Base-by-base conservation (phyloP, 2,329 filamentous ascomycete genomes). In the Beauveria pseudobassiana region DNA sequence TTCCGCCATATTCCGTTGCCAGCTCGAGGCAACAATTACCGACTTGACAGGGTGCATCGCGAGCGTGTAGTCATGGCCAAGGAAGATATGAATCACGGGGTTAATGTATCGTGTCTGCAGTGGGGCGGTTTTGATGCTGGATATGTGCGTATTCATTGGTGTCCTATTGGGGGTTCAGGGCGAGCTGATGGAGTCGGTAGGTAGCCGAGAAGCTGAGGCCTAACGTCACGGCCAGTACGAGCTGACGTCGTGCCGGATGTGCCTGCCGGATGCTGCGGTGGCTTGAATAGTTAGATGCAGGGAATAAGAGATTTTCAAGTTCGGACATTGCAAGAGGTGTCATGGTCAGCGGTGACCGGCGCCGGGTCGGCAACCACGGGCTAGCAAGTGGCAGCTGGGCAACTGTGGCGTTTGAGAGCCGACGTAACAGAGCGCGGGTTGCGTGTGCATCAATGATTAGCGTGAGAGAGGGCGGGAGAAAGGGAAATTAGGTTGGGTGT, bases 361-460 rank as follows among this genome's bases (percentile, higher is more conserved):
- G 24, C 56, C 56, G 56, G 9, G 34, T 59, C 56, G 56, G 56
- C 56, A 59, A n/a, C 56, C 56, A 59, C 46, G 20, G 46, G 38
- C 38, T 24, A 49, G 26, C 12, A 14, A 22, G 28, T 18, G 28
- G 45, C 42, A 34, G 24, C 26, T 30, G 28, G 56, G 38, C 46
- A 48, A 20, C 16, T 59, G 56, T 59, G 56, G 56, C 56, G 56
- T 30, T 59, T 18, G 26, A 38, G 55, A 20, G 55, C 40, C 46
- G 38, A 51, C 56, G 56, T 43, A 51, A 51, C 12, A 8, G 46
- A 51, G 5, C 34, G 53, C 24, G 3, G 48, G 38, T 59, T 42
- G 34, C 48, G 46, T 22, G 51, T 26, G 22, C 28, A 4, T 20
- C 30, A 20, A 20, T 51, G 46, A 43, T 51, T 16, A 30, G 56